Evolutionary conservation across 202 grass and related monocot species (phyloP), one percentile per base, ranked within the genome.

Genomic region (Elaeis oleifera): DNA sequence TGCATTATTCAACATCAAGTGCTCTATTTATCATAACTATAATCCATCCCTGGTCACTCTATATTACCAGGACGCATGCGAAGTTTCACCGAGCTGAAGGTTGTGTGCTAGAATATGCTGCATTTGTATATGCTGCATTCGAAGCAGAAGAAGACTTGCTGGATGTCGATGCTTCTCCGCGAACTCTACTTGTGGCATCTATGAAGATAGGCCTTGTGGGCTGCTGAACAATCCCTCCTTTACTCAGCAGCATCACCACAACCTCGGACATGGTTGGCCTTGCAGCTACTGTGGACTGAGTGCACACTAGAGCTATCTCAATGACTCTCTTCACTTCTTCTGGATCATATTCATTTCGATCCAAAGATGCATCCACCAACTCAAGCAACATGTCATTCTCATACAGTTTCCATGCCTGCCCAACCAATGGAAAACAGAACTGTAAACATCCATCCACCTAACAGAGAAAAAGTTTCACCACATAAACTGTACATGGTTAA

Each of bases 191-290:
- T 28, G 62, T 80, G 70, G 90, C 70, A 53, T 95, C 85, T 53
- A 95, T 83, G 71, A 95, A 95, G 65, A 72, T 70, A 55, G 85
- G 85, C 23, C 82, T 83, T 32, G 85, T 83, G 18, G 82, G 85
- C 51, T 85, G 72, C 21, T 80, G 18, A 29, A 70, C 49, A 51
- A 58, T 56, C 44, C 60, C 32, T 23, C 73, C 81, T 85, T 68
- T 80, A 18, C 76, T 79, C 63, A 89, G 54, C 55, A 95, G 60
- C 73, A 95, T 60, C 18, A 85, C 73, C 26, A 89, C 68, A 32
- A 85, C 80, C 49, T 86, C 82, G 57, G 85, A 86, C 90, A 95
- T 95, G 18, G 83, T 86, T 54, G 79, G 85, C 31, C 85, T 80
- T 59, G 85, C 83, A 31, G 79, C 57, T 56, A 86, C 85, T 1